Base-by-base conservation (phyloP, 2,329 filamentous ascomycete species). In the Aureobasidium pullulans region DNA sequence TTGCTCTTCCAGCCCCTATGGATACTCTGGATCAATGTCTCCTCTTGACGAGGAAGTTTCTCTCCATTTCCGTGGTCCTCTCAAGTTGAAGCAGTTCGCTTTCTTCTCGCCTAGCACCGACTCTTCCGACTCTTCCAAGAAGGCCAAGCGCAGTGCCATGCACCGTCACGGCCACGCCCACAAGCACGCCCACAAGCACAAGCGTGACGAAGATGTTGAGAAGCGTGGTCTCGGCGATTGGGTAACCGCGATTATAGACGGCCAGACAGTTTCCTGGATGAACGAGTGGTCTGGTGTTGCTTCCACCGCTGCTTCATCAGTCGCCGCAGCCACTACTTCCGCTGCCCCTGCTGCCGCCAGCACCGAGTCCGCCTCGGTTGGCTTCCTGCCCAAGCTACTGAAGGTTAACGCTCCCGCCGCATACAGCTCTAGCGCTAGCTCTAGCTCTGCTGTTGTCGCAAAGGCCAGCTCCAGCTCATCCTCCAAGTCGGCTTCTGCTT, bases 41-140 rank as follows among this genome's bases (percentile, higher is more conserved):
- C 88, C 88, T 6, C 77, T 90, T 36, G 79, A 88, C 62, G 84
- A 88, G 69, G 87, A 87, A 75, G 77, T 91, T 32, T 89, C 87
- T 1, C 72, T 89, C 62, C 85, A 90, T 70, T 79, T 91, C 68
- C 85, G 88, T 65, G 89, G 88, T 3, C 88, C 88, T 1, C 71
- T 89, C 65, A 74, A 81, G 40, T 69, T 92, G 34, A 84, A 83
- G 68, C 80, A 88, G 64, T 78, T 90, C 58, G 88, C 87, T 10
- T 84, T 85, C 58, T 92, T 90, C 72, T 79, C 77, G 47, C 79
- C 83, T 16, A 57, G 60, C 53, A 42, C 53, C n/a, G 75, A 75
- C 23, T 62, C 61, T 16, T 62, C 60, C 28, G 46, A 59, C 48
- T 67, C 66, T 40, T 70, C 66, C 61, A 79, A 77, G 69, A 72